A percentile compares a stretch with the other conserved stretches of the same genome.
These are phyloP conservation scores for Fusarium redolens DNA, from an alignment of 2,329 filamentous ascomycete species.

Conservation along the genomic window DNA sequence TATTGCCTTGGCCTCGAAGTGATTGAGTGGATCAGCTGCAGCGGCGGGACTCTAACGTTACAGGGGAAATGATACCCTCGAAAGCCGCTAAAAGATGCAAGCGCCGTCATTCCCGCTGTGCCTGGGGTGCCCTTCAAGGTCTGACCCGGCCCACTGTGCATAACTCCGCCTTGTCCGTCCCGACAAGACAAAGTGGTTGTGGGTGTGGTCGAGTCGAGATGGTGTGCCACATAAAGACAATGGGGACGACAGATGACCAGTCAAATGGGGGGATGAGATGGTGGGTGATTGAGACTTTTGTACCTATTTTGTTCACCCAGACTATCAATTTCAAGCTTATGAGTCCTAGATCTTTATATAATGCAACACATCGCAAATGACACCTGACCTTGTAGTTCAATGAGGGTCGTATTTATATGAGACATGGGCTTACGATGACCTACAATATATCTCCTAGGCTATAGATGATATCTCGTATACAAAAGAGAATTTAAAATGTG, in stretches of 20 bases:
- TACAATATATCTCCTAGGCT: not conserved
- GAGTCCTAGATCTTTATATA: conserved; percentile 8
- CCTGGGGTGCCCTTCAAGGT: conserved; percentile 1
- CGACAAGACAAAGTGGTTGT: conserved; percentile 19
- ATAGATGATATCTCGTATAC: not conserved
- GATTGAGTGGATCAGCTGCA: conserved; percentile 30
- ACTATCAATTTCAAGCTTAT: conserved; percentile 7
- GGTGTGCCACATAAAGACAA: conserved; percentile 27
- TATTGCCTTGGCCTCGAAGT: conserved; percentile 25
- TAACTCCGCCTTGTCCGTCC: conserved; percentile 17
- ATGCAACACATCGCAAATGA: conserved; percentile 29
- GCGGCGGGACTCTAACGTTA: conserved; percentile 22
- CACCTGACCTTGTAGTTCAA: conserved; percentile 25
- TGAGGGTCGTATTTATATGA: conserved; percentile 14
- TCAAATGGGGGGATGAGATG: conserved; percentile 27
- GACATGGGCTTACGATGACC: not conserved
- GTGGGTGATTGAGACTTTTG: conserved; percentile 39
- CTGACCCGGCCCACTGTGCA: conserved; percentile 38
- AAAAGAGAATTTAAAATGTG: not conserved
- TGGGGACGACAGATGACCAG: conserved; percentile 37
- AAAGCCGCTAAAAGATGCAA: conserved; percentile 27
- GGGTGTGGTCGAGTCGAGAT: conserved; percentile 24
- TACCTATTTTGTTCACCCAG: conserved; percentile 18
- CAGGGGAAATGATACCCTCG: conserved; percentile 39
- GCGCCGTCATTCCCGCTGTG: conserved; percentile 29